Base-by-base conservation (phyloP, 2,329 filamentous ascomycete genomes). In the Xylaria multiplex region DNA sequence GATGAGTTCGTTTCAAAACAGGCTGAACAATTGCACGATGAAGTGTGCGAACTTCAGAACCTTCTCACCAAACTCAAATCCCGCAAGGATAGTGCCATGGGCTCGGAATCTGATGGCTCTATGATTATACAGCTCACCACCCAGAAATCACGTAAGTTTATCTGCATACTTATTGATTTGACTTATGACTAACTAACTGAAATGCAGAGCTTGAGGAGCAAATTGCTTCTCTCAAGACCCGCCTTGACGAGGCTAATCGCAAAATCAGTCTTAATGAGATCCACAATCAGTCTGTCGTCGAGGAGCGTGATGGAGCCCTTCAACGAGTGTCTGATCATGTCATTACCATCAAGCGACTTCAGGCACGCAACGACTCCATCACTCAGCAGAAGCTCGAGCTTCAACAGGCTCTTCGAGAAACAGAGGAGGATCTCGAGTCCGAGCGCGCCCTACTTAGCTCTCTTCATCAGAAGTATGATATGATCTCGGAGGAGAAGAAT, bases 281-380 rank as follows among this genome's bases (percentile, higher is more conserved):
- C 59, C 85, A 88, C 67, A 88, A 86, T 65, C 86, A 90, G 67
- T 85, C 88, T 3, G 78, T 91, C 48, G 82, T 83, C 2, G 83
- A 86, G 35, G 90, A 92, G 76, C 85, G 88, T 35, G 89, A 92
- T 70, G 86, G 88, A 53, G 85, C 90, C 43, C 81, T 90, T 55
- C 84, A 83, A 58, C 89, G 90, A 71, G 81, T 90, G 6, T 85
- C 86, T 32, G 83, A 88, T 57, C 76, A 77, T 35, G 70, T 75
- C 59, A 81, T 83, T 62, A 87, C 85, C 40, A 85, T 86, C 70
- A 86, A 82, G 70, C 71, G 70, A 7, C 72, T 81, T 35, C 72
- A 81, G 58, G 65, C 76, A 8, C 79, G 77, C 64, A 81, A 83
- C 65, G 77, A 79, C 43, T 69, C 76, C 13, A 71, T 85, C 30